Conservation (phyloP, 306 rosid genomes). For the Prinsepia uniflora region DNA sequence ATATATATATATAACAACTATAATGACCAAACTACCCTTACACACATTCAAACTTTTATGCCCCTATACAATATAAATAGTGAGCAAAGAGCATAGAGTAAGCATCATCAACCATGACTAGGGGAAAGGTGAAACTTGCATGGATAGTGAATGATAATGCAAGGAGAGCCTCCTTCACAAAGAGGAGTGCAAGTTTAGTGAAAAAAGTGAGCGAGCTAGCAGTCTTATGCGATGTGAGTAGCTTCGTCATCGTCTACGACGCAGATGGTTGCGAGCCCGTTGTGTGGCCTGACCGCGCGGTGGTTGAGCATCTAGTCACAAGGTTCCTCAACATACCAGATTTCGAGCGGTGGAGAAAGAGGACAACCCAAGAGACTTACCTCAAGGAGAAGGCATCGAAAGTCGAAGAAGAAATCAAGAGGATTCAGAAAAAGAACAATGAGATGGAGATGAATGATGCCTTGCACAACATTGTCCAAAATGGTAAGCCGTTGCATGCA, state of each 20-base stretch:
- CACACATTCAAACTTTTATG: no score
- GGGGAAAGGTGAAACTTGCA: slow-evolving; percentile 30
- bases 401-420: background rate
- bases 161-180: slow-evolving; percentile 37
- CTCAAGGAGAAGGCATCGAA: background rate
- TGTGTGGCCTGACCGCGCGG: slow-evolving; percentile 31
- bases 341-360: background rate
- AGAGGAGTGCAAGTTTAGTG: slow-evolving; percentile 30
- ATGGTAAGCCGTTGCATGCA: background rate
- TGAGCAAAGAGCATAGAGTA: background rate
- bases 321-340: background rate
- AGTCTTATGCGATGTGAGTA: slow-evolving; percentile 33
- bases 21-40: no score
- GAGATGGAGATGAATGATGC: background rate
- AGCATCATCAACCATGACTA: slow-evolving; percentile 20
- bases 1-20: no score
- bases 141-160: slow-evolving; percentile 33
- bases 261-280: slow-evolving; percentile 12
- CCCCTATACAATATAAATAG: background rate
- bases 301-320: background rate
- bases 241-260: slow-evolving; percentile 22
- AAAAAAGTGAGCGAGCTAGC: slow-evolving; percentile 36
- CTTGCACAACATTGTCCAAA: background rate
- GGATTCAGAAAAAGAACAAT: background rate
- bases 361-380: background rate